Conservation (phyloP, 345 rosid genomes). For the Nasturtium officinale region DNA sequence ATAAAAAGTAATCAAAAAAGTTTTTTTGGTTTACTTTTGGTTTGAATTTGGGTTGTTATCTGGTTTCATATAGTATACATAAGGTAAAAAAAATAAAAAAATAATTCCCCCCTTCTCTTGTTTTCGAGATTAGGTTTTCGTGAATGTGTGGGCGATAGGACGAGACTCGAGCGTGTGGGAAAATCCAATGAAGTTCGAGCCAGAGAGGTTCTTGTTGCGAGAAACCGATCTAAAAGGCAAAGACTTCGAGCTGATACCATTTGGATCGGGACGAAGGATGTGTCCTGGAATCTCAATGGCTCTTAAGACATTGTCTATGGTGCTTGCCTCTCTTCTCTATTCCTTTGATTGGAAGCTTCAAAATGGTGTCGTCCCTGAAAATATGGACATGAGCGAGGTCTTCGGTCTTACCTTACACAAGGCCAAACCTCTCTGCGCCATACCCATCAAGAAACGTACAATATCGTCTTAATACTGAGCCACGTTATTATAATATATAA, state of each 20-base stretch:
- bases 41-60: neutral
- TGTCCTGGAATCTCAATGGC: too few species aligned
- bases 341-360: too few species aligned
- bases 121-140: constrained; percentile 28
- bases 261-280: too few species aligned
- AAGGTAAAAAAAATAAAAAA: neutral
- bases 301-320: too few species aligned
- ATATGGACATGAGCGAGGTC: too few species aligned
- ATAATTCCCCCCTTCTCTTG: neutral
- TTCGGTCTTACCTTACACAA: too few species aligned
- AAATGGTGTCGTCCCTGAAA: too few species aligned
- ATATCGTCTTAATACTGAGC: neutral
- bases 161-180: constrained; percentile 45
- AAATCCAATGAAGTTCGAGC: constrained; percentile 40
- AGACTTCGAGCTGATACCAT: too few species aligned
- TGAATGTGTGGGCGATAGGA: constrained; percentile 49
- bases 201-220: constrained; percentile 38
- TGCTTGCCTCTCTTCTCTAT: too few species aligned
- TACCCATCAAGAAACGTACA: too few species aligned
- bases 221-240: constrained; percentile 36
- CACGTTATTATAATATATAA: neutral
- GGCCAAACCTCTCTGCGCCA: too few species aligned
- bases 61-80: neutral
- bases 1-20: neutral
- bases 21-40: neutral